Base-by-base conservation (phyloP, 441 rosid genomes). In the Corymbia calophylla region DNA sequence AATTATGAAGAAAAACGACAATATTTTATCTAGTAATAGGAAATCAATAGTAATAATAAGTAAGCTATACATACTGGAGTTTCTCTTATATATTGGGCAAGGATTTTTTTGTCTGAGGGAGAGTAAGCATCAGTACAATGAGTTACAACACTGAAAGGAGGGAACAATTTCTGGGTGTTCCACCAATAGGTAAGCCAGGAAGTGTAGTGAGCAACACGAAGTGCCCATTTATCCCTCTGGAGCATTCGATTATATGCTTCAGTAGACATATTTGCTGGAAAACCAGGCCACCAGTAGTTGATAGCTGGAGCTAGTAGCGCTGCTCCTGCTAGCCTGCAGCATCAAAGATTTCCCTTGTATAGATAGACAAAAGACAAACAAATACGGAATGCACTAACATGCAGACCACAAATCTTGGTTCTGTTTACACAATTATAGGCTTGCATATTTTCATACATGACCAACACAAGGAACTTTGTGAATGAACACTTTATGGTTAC, bases 101-200 rank as follows among this genome's bases (percentile, higher is more conserved):
- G 9, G 73, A 96, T 14, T 89, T 92, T 90, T 58, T 80, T 55
- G 91, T 96, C 98, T 39, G 93, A 93, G 4, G 47, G 92, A 54
- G 96, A 95, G 11, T 94, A 35, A 58, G 62, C 18, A 29, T 91
- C 92, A 23, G 88, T 90, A 35, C 82, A 90, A 10, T 87, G 88
- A 51, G 93, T 86, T 64, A 90, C 89, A 87, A 91, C 94, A 89
- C 95, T 92, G 17, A 93, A 93, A 1, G 93, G 88, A 66, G 91
- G 94, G 91, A 94, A 94, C 94, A 92, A 91, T 48, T 91, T 94
- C 87, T 93, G 97, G 11, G 96, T 92, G 91, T 95, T 94, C 97
- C 97, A 96, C 98, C 96, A 95, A 88, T 95, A 91, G 23, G 89
- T 90, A n/a, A 96, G 95, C 96, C 95, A 95, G 86, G 97, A 95